Evolutionary conservation across 2,329 filamentous ascomycete species (phyloP), one percentile per base, ranked within the genome.

Genomic region (Erysiphe pulchra): DNA sequence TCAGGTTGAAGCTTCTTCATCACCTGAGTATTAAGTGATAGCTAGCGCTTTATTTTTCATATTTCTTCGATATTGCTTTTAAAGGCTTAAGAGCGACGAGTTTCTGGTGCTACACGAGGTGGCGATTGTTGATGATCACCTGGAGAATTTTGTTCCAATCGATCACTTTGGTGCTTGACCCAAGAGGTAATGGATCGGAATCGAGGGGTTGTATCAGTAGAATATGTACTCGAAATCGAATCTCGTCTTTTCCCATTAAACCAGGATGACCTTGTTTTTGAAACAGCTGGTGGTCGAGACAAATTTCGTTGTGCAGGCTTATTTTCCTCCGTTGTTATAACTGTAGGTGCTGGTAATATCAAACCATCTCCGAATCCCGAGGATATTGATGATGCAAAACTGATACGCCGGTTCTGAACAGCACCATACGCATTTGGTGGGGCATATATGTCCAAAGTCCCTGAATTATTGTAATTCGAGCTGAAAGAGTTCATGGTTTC

Each of bases 351-450:
- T 9, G 51, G 53, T 7, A 58, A 52, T 28, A 75, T 71, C 40
- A 75, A 69, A 20, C 67, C 70, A 52, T 77, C 73, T 16, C 73
- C 73, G 49, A 77, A 77, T 7, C 73, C 73, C 0, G 74, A 77
- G 0, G 73, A 77, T 4, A 77, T 61, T 0, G 73, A 77, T 0
- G 73, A 76, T 31, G 74, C 53, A 42, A 67, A 66, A 39, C 55
- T 57, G 42, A 58, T 45, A 32, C 50, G 54, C 42, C 54, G 53
- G 7, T 47, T 34, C 31, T 54, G 50, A 46, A 49, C 48, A 24
- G 20, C 20, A 24, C 20, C 20, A 24, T 24, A 24, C 6, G 20
- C 6, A 40, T 53, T 50, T 2, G 49, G 49, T 17, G 51, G 49
- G 24, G 43, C 36, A 24, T 36, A 46, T 7, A 34, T 37, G n/a